A percentile compares a stretch with the other conserved stretches of the same genome.
Evolutionary conservation across 2,329 filamentous ascomycete species (phyloP).

Genomic region (Claviceps sp.): DNA sequence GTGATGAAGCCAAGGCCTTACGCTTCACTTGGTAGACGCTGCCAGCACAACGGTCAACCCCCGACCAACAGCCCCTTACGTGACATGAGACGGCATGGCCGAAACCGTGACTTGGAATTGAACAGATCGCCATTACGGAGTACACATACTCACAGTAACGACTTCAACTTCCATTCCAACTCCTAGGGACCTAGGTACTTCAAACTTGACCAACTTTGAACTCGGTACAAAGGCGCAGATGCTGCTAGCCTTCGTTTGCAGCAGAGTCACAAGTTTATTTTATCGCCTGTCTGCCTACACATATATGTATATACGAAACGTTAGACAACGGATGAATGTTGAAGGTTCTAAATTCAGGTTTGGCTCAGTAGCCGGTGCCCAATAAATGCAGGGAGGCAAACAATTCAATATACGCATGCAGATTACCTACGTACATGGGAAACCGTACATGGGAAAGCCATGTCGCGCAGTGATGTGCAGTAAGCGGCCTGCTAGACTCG

Average conservation of each 20-base stretch:
- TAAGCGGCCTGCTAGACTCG: neutral
- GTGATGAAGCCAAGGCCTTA: no score
- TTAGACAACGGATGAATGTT: neutral
- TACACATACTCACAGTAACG: conserved; percentile 1
- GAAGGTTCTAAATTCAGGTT: neutral
- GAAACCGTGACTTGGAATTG: neutral
- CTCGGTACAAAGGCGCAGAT: neutral
- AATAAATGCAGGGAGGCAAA: neutral
- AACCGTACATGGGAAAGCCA: neutral
- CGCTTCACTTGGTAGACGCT: no score
- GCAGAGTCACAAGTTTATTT: no score
- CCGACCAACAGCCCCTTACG: neutral
- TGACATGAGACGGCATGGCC: neutral
- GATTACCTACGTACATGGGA: neutral
- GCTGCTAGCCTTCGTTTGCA: neutral
- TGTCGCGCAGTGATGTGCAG: neutral
- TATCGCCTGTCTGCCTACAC: neutral
- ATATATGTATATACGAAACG: neutral
- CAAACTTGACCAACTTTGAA: neutral
- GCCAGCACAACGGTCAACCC: no score
- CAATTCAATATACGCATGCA: neutral
- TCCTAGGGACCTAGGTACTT: neutral
- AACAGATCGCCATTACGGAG: no score
- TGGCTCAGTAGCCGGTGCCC: neutral
- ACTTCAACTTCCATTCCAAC: neutral